phyloP scores from a whole-genome alignment of 164 flowering plant species.

The Stephania japonica region DNA sequence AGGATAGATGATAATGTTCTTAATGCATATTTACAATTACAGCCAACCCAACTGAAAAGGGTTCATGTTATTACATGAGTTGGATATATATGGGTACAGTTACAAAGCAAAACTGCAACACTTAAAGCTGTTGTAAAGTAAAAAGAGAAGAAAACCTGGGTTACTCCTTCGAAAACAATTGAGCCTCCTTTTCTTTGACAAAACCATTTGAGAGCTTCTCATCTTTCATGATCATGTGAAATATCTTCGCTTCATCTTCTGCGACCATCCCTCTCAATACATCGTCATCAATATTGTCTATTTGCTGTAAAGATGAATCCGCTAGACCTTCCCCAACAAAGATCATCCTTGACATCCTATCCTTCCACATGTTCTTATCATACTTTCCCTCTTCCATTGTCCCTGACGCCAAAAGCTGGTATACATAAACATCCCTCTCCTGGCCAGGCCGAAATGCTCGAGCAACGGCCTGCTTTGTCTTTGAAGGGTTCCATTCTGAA shows the following conservation, averaged over 20 bases:
- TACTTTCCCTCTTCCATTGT: conserved; percentile 82
- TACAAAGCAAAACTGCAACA: neutral
- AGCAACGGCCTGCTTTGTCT: conserved; percentile 93
- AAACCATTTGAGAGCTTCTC: conserved; percentile 54
- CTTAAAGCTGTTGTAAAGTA: neutral
- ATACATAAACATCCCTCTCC: conserved; percentile 76
- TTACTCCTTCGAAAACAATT: neutral
- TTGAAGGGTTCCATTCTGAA: conserved; percentile 97
- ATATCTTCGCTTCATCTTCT: conserved; percentile 52
- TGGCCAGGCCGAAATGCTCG: conserved; percentile 98
- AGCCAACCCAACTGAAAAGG: neutral
- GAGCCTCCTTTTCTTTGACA: conserved; percentile 2
- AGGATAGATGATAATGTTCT: neutral
- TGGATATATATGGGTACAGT: neutral
- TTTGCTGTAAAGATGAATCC: conserved; percentile 68
- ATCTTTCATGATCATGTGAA: conserved; percentile 73
- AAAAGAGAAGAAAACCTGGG: neutral
- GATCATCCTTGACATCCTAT: conserved; percentile 85
- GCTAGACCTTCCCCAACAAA: conserved; percentile 65
- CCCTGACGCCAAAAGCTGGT: conserved; percentile 64
- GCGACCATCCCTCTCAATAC: conserved; percentile 72
- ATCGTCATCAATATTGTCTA: conserved; percentile 81
- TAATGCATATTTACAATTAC: neutral
- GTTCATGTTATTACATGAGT: neutral
- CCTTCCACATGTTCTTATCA: conserved; percentile 73